Conservation (phyloP, 2,329 filamentous ascomycete species). For the Fusarium circinatum region DNA sequence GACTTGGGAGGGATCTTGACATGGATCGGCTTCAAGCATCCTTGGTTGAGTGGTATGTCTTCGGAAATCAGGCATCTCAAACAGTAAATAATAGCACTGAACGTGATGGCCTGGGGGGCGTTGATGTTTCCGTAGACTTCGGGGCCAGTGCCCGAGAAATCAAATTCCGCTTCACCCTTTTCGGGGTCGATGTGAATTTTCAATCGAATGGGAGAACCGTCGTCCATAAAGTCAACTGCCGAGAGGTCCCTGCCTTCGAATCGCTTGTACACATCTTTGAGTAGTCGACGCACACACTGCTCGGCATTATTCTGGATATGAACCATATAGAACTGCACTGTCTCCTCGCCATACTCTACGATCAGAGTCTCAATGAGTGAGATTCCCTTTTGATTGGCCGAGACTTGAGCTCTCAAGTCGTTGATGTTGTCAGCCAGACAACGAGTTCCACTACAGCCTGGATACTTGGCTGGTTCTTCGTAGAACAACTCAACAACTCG, state of each 20-base stretch:
- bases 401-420: constrained; percentile 84
- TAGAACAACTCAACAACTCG: constrained; percentile 78
- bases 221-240: constrained; percentile 85
- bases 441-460: constrained; percentile 80
- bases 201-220: constrained; percentile 80
- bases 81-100: constrained; percentile 89
- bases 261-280: constrained; percentile 75
- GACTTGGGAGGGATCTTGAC: constrained; percentile 78
- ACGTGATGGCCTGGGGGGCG: constrained; percentile 83
- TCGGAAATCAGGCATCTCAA: constrained; percentile 81
- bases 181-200: constrained; percentile 79
- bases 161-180: constrained; percentile 81
- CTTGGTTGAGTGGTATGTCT: constrained; percentile 86
- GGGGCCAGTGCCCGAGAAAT: constrained; percentile 81
- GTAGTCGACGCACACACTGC: constrained; percentile 74
- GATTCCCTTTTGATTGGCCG: constrained; percentile 86
- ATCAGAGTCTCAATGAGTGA: constrained; percentile 81
- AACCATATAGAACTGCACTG: constrained; percentile 86
- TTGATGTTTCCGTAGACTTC: constrained; percentile 86
- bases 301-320: constrained; percentile 85
- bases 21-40: constrained; percentile 79
- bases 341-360: constrained; percentile 79
- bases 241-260: constrained; percentile 77
- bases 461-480: constrained; percentile 77
- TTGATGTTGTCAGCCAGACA: constrained; percentile 85